A percentile compares a stretch with the other conserved stretches of the same genome.
Evolutionary conservation across 176 grass and related monocot species (phyloP).

Genomic region (Hordeum vulgare): DNA sequence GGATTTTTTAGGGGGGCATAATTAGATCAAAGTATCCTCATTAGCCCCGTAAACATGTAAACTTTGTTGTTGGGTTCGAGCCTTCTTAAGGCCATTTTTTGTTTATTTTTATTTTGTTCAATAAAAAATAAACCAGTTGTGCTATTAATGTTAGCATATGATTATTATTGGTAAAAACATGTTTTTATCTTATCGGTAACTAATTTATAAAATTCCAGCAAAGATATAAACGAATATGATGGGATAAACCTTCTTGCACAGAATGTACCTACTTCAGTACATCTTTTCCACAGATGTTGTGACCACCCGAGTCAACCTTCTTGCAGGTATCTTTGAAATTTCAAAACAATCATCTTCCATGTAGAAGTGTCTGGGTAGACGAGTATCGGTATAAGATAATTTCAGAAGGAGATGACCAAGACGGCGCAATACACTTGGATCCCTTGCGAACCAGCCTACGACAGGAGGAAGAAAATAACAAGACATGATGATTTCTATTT

Average conservation of each 20-base stretch:
- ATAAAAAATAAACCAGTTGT: too few relatives aligned
- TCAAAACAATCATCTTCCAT: constrained; percentile 94
- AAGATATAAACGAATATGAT: too few relatives aligned
- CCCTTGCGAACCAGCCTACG: constrained; percentile 82
- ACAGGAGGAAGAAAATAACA: constrained; percentile 7
- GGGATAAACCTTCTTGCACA: not conserved
- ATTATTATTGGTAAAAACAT: too few relatives aligned
- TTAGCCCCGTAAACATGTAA: too few relatives aligned
- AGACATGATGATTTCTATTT: not conserved
- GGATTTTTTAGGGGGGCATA: too few relatives aligned
- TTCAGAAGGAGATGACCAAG: constrained; percentile 71
- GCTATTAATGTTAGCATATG: too few relatives aligned
- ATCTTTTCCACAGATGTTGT: constrained; percentile 87
- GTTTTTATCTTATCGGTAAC: too few relatives aligned
- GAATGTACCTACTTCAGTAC: constrained; percentile 78
- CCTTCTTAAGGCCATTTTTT: too few relatives aligned
- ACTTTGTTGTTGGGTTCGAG: too few relatives aligned
- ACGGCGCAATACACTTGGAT: constrained; percentile 76
- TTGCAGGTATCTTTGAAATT: constrained; percentile 71
- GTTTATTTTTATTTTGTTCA: too few relatives aligned
- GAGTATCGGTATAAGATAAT: constrained; percentile 65
- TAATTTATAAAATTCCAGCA: too few relatives aligned
- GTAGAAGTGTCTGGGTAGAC: constrained; percentile 62
- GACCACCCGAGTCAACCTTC: constrained; percentile 74
- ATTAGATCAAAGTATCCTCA: too few relatives aligned